A percentile compares a stretch with the other conserved stretches of the same genome.
Conservation (phyloP, 331 rosid genomes). For the Rosa hybrid region DNA sequence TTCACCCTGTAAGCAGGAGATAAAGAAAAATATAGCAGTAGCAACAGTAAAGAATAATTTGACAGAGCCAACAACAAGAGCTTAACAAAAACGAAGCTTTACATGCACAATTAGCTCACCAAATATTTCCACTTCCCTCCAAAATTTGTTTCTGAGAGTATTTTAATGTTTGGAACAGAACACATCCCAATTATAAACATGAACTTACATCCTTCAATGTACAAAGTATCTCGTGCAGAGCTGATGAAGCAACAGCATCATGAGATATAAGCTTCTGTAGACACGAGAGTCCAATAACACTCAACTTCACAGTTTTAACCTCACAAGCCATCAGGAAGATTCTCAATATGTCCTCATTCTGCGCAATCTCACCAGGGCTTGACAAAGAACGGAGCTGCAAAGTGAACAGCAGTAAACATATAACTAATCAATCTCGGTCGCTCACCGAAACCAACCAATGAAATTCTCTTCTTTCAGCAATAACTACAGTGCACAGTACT, state of each 20-base stretch:
- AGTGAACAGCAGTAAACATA: slow-evolving; percentile 25
- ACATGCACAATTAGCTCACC: too few relatives aligned
- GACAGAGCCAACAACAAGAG: too few relatives aligned
- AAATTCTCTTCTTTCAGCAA: background rate
- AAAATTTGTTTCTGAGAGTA: too few relatives aligned
- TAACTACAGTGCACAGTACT: background rate
- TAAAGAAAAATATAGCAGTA: too few relatives aligned
- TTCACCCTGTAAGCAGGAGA: too few relatives aligned
- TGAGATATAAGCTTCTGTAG: slow-evolving; percentile 91
- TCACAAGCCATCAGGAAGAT: slow-evolving; percentile 93
- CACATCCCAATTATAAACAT: slow-evolving; percentile 3
- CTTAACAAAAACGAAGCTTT: too few relatives aligned
- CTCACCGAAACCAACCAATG: background rate
- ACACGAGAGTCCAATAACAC: slow-evolving; percentile 92
- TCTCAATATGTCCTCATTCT: slow-evolving; percentile 81
- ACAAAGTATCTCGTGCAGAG: slow-evolving; percentile 68
- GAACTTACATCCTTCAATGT: slow-evolving; percentile 85
- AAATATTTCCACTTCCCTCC: too few relatives aligned
- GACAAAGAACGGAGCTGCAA: slow-evolving; percentile 88
- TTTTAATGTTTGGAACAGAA: background rate
- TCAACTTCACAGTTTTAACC: slow-evolving; percentile 77
- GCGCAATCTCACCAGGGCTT: slow-evolving; percentile 84
- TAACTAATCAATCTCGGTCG: background rate
- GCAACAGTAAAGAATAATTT: too few relatives aligned
- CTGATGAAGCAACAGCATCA: slow-evolving; percentile 82